phyloP scores from a whole-genome alignment of 169 alveolate genomes.

The Eimeria acervulina region DNA sequence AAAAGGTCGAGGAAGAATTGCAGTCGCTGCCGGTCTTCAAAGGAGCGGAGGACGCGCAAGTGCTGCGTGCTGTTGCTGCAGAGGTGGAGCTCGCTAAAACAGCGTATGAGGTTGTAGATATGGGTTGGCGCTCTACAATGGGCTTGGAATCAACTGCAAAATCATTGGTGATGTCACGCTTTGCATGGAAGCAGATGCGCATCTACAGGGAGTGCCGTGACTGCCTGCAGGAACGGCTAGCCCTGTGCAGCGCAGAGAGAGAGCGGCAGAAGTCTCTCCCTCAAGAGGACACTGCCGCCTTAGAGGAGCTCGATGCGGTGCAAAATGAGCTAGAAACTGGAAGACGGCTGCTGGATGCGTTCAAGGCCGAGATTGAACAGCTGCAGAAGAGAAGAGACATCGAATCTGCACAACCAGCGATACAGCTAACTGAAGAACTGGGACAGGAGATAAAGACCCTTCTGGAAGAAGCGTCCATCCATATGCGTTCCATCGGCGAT shows the following conservation, averaged over 20 bases:
- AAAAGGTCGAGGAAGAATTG: not conserved
- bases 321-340: not conserved
- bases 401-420: not conserved
- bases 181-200: not conserved
- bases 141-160: not conserved
- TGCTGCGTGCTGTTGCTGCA: not conserved
- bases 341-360: not conserved
- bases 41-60: not conserved
- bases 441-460: not conserved
- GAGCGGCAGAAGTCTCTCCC: not conserved
- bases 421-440: not conserved
- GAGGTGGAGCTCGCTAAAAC: not conserved
- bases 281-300: not conserved
- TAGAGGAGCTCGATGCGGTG: not conserved
- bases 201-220: not conserved
- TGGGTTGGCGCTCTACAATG: not conserved
- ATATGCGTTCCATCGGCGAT: not conserved
- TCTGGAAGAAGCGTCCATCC: not conserved
- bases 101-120: not conserved
- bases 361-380: not conserved
- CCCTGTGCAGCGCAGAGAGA: not conserved
- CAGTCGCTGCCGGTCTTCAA: not conserved
- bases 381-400: not conserved
- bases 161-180: not conserved
- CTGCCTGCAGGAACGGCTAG: not conserved